Base-by-base conservation (phyloP, 345 rosid species). In the Psidium guajava region DNA sequence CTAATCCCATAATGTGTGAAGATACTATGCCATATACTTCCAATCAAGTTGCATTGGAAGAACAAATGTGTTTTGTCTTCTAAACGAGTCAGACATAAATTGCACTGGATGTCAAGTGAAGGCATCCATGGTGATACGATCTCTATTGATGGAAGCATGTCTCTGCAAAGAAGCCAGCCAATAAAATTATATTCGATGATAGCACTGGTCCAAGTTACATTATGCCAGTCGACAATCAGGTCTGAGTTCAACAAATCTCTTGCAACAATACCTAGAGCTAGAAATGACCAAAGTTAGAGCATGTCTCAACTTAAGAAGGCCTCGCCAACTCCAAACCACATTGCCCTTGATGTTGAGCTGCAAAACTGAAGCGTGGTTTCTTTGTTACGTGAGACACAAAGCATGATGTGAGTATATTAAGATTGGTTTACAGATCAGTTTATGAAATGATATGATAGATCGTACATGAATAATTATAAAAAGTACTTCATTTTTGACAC, bases 161-260 rank as follows among this genome's bases (percentile, higher is more conserved):
- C 69, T 58, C 8, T n/a, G 14, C 36, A 58, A 58, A 58, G 27
- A 58, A 6, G 18, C 18, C 1, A 1, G 0, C 8, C 18, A 3
- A n/a, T 58, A 11, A 2, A 58, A 58, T 58, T n/a, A 6, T 58
- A 18, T 58, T 58, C 5, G 36, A 1, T 58, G 0, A 58, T n/a
- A 13, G 8, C 0, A 0, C 0, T n/a, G 0, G 69, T 58, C 69
- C 69, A 58, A 0, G n/a, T 58, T 12, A n/a, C 11, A 1, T 58
- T 58, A 58, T 58, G 69, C 36, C 69, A n/a, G 36, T 58, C 32
- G 36, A 58, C 36, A n/a, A n/a, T 58, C 13, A 8, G 12, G 69
- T 58, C 4, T n/a, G 1, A 58, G 69, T n/a, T n/a, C 4, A 6
- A n/a, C 16, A 5, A 58, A n/a, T n/a, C 32, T 58, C 32, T 58